Percentiles rank a stretch among this genome's conserved stretches.
These are phyloP conservation scores for Saturnispora mendoncae DNA, from an alignment of 805 yeast genomes.

Conservation along the genomic window DNA sequence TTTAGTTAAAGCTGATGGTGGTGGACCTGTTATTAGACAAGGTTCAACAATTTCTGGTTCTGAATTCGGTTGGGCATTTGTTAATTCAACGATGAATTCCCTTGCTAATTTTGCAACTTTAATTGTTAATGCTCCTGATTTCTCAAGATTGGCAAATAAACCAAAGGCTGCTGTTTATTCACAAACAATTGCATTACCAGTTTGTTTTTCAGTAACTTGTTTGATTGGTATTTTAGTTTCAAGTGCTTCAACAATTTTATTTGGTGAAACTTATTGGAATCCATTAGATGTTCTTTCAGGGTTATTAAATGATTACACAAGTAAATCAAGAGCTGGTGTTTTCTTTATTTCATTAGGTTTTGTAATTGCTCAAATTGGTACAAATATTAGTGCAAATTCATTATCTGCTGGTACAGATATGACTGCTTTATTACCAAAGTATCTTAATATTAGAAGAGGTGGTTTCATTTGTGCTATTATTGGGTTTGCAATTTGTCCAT, in stretches of 20 bases:
- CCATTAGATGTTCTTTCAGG: constrained; percentile 68
- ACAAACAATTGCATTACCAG: constrained; percentile 60
- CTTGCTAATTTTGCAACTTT: constrained; percentile 85
- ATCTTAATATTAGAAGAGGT: constrained; percentile 70
- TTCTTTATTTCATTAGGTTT: constrained; percentile 65
- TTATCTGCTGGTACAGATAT: constrained; percentile 67
- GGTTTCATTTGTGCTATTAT: constrained; percentile 66
- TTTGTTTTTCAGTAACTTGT: constrained; percentile 72
- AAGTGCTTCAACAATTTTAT: constrained; percentile 62
- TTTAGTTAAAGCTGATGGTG: constrained; percentile 68
- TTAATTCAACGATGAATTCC: constrained; percentile 68
- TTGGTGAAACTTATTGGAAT: constrained; percentile 69
- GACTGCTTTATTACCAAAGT: constrained; percentile 56
- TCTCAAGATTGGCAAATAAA: constrained; percentile 69
- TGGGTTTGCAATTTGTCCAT: constrained; percentile 69
- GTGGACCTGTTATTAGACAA: constrained; percentile 62
- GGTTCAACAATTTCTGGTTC: constrained; percentile 45
- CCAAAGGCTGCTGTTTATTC: constrained; percentile 44
- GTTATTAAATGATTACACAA: constrained; percentile 45
- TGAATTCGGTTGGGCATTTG: constrained; percentile 75
- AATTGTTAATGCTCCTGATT: constrained; percentile 83
- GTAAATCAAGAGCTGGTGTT: constrained; percentile 71
- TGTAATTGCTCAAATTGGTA: constrained; percentile 69
- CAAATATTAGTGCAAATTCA: constrained; percentile 66
- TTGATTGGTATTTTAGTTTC: constrained; percentile 80